Base-by-base conservation (phyloP, 352 stramenopile genomes). In the Globisporangium splendens region DNA sequence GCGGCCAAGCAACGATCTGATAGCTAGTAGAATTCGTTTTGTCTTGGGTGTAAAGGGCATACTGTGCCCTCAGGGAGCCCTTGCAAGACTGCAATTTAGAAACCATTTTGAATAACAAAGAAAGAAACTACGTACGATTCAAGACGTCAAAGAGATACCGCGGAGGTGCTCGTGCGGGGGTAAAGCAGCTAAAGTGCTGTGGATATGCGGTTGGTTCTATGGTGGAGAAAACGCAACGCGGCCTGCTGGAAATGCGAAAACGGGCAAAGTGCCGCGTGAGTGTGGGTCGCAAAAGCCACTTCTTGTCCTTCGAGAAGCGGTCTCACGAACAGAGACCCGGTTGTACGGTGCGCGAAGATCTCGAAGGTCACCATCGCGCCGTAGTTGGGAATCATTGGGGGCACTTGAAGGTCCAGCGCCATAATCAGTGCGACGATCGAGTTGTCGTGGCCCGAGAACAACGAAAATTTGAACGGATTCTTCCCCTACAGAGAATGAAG, bases 371-470 rank as follows among this genome's bases (percentile, higher is more conserved):
- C 67, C 69, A 89, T 90, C 18, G 74, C 77, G 17, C 84, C 84
- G 61, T 92, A 92, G 18, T 68, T 62, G 8, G 84, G 84, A 48
- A 91, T 78, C 24, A 79, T 67, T 15, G 63, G 65, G 22, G 74
- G 67, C 47, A 80, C 58, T 39, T 87, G 59, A 31, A 93, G 54
- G 59, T 87, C 63, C 52, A 93, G 65, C 55, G 84, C 84, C 35
- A 74, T 78, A 22, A 86, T 65, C 20, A 91, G 62, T 46, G 81
- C 81, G 28, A 93, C 79, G 15, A 93, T 66, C 54, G 84, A 89
- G 65, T 91, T 91, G 63, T 93, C 81, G 63, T 93, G 84, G 0
- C 74, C 79, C 0, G 84, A 93, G 67, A 91, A 88, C 0, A 93
- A 66, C 44, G 84, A 87, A 42, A 93, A 38, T 50, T 79, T 87